A percentile compares a stretch with the other conserved stretches of the same genome.
Conservation (phyloP, 116 monocot species). For the Cymodocea nodosa region DNA sequence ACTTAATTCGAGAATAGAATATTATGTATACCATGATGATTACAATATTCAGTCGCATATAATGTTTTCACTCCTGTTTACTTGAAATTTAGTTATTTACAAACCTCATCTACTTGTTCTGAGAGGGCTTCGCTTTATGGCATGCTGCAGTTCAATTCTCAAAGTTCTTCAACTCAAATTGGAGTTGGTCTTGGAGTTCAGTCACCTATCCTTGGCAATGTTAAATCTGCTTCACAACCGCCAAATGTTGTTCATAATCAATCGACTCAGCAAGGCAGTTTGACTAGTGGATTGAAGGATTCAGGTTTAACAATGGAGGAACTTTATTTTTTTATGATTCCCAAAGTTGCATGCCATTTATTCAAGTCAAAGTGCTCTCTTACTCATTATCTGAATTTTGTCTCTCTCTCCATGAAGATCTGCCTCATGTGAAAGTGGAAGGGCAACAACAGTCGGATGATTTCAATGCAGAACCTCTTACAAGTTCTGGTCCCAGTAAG, state of each 20-base stretch:
- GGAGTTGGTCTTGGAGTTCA: slow-evolving; percentile 42
- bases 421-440: slow-evolving; percentile 36
- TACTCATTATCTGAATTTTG: not conserved
- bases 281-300: slow-evolving; percentile 44
- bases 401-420: slow-evolving; percentile 25
- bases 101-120: not conserved
- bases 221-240: slow-evolving; percentile 27
- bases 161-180: slow-evolving; percentile 40
- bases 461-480: slow-evolving; percentile 31
- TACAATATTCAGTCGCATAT: no score
- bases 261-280: slow-evolving; percentile 22
- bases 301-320: slow-evolving; percentile 14
- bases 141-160: slow-evolving; percentile 56
- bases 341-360: not conserved
- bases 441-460: slow-evolving; percentile 60
- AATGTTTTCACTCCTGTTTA: no score
- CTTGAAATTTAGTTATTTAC: slow-evolving; percentile 2
- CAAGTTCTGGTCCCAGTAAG: slow-evolving; percentile 37
- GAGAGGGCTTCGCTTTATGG: not conserved
- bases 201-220: slow-evolving; percentile 29
- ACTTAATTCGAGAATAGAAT: no score
- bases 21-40: no score
- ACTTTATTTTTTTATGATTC: not conserved
- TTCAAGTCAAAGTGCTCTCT: not conserved
- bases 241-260: slow-evolving; percentile 27